Percentiles rank a stretch among this genome's conserved stretches.
phyloP scores from a whole-genome alignment of 176 grass and related monocot genomes.

The Oropetium thomaeum region DNA sequence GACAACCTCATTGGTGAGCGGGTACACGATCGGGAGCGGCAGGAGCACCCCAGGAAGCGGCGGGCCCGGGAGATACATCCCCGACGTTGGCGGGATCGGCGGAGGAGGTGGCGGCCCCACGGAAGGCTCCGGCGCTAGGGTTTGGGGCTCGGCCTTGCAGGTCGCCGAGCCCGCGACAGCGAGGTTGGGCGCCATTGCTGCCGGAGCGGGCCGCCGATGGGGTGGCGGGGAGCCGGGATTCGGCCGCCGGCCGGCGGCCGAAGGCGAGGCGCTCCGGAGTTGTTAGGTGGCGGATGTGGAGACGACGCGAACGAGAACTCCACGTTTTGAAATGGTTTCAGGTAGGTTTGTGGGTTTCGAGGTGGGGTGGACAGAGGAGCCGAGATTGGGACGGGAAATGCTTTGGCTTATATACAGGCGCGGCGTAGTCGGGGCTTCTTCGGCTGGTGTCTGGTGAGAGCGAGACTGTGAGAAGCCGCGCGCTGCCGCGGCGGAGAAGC shows the following conservation, averaged over 20 bases:
- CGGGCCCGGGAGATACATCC: conserved; percentile 26
- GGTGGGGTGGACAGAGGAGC: neutral
- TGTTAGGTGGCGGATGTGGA: conserved; percentile 1
- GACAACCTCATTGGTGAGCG: conserved; percentile 8
- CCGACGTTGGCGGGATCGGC: conserved; percentile 28
- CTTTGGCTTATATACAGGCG: conserved; percentile 9
- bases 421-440: neutral
- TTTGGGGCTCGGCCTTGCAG: conserved; percentile 27
- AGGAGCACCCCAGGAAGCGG: conserved; percentile 16
- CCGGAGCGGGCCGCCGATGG: conserved; percentile 6
- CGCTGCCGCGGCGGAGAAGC: neutral
- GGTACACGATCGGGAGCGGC: conserved; percentile 17
- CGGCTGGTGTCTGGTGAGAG: neutral
- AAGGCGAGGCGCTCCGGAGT: neutral
- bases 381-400: neutral
- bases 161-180: conserved; percentile 8
- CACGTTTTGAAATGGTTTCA: conserved; percentile 34
- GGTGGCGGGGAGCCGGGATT: neutral
- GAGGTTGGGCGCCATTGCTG: conserved; percentile 43
- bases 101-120: conserved; percentile 40
- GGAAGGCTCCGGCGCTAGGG: conserved; percentile 27
- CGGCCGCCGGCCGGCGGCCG: neutral
- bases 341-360: conserved; percentile 17
- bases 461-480: neutral
- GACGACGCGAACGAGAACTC: conserved; percentile 20